Base-by-base conservation (phyloP, 805 yeast species). In the Komagataella ulmi region DNA sequence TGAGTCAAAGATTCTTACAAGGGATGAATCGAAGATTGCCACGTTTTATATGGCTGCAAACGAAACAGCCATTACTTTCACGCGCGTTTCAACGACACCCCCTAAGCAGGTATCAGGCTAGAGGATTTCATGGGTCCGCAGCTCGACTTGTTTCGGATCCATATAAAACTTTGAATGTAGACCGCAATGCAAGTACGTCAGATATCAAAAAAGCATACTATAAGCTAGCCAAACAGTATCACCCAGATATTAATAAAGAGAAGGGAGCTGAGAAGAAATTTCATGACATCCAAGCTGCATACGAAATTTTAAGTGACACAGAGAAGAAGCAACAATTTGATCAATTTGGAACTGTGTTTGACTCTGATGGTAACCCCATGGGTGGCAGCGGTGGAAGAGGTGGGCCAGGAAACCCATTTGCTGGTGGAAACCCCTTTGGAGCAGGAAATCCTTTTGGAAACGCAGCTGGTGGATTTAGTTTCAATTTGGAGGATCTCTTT, bases 221-320 rank as follows among this genome's bases (percentile, higher is more conserved):
- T 65, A 84, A 88, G 61, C 72, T 93, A 56, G 99, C 97, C 14
- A 93, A 93, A 67, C 79, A 91, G 65, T 89, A 73, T 66, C 99
- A 93, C 67, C 99, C 99, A 0, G 99, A 93, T 70, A 87, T 93
- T 47, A 93, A 91, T 67, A 93, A 91, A 67, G 97, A 87, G 56
- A 77, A 79, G 23, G 91, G 78, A 17, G 93, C 98, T 0, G 96
- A 91, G 59, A 79, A 80, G 62, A 81, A 81, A 65, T 93, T 93
- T 70, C 98, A 93, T 62, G 88, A 86, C 60, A 78, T 93, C 57
- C 98, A 91, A 63, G 93, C 86, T 56, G 95, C 97, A 1, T 93
- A 95, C 63, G 99, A 93, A 67, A 79, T 93, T 44, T 73, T 93
- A 61, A 81, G 88, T 47, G 95, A 89, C 64, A 85, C 88, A 51